Conservation (phyloP, 2,329 filamentous ascomycete species). For the Coleophoma eucalyptorum region DNA sequence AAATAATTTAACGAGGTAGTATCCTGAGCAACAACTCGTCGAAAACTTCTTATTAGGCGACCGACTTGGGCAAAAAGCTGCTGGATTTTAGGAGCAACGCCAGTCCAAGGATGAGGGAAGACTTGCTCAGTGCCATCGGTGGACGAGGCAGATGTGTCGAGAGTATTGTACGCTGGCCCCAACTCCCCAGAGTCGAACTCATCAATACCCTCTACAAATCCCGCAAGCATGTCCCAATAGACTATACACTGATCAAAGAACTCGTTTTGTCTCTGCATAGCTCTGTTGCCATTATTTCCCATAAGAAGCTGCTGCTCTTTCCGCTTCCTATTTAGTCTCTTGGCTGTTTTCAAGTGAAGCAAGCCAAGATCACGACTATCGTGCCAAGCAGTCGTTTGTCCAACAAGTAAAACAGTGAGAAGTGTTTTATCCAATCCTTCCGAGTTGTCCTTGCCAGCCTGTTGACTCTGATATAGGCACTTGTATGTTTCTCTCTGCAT, state of each 20-base stretch:
- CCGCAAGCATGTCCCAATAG: slow-evolving; percentile 27
- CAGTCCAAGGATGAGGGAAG: slow-evolving; percentile 26
- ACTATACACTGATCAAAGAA: slow-evolving; percentile 26
- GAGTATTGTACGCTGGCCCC: background rate
- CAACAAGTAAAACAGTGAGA: slow-evolving; percentile 54
- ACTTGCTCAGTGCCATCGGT: slow-evolving; percentile 10
- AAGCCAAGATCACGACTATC: slow-evolving; percentile 48
- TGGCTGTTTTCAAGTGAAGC: slow-evolving; percentile 23
- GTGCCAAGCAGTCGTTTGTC: slow-evolving; percentile 57
- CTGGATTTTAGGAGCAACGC: slow-evolving; percentile 21
- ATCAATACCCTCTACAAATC: slow-evolving; percentile 22
- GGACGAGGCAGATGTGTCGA: slow-evolving; percentile 1
- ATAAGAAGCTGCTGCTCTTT: slow-evolving; percentile 13
- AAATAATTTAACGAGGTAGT: slow-evolving; percentile 14
- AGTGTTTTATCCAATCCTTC: slow-evolving; percentile 49
- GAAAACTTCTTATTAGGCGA: slow-evolving; percentile 20
- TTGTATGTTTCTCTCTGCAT: slow-evolving; percentile 37
- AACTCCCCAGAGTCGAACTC: slow-evolving; percentile 15
- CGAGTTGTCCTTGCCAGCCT: slow-evolving; percentile 43
- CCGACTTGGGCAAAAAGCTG: slow-evolving; percentile 22
- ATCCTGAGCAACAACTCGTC: slow-evolving; percentile 14
- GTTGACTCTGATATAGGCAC: slow-evolving; percentile 38
- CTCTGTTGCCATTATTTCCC: slow-evolving; percentile 5
- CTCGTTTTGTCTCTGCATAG: slow-evolving; percentile 18
- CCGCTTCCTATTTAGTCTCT: slow-evolving; percentile 19